phyloP scores from a whole-genome alignment of 139 green algal species.

The Tetradesmus lagerheimii region DNA sequence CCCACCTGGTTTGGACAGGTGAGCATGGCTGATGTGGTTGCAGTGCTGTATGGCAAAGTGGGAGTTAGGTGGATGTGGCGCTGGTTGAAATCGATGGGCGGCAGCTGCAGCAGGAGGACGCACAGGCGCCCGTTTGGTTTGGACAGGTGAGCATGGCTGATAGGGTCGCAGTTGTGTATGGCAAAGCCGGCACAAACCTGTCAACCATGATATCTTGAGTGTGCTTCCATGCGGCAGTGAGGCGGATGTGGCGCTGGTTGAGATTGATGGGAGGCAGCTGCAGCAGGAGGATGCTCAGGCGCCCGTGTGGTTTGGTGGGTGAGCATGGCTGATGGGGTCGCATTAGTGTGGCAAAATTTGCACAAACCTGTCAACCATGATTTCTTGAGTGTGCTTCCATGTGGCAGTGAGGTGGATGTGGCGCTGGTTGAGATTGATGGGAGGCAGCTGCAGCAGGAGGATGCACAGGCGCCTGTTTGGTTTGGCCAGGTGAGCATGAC shows the following conservation, averaged over 20 bases:
- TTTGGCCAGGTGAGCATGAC: slow-evolving; percentile 57
- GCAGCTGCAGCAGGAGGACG: slow-evolving; percentile 35
- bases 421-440: slow-evolving; percentile 58
- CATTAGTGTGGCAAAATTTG: background rate
- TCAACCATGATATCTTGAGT: no score
- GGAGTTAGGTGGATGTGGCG: no score
- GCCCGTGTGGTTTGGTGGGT: slow-evolving; percentile 70
- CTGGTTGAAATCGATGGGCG: slow-evolving; percentile 55
- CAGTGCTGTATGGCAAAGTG: background rate
- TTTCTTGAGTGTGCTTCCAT: no score
- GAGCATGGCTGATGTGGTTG: background rate
- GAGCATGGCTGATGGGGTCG: background rate
- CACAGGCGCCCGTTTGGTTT: slow-evolving; percentile 61
- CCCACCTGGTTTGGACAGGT: slow-evolving; percentile 68
- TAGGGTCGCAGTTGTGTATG: background rate
- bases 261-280: slow-evolving; percentile 50
- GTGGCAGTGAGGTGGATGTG: no score
- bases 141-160: slow-evolving; percentile 47
- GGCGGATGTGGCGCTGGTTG: slow-evolving; percentile 57
- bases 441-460: slow-evolving; percentile 20
- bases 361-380: no score
- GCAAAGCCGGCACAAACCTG: no score
- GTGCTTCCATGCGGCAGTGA: slow-evolving; percentile 48
- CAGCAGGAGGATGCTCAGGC: slow-evolving; percentile 40
- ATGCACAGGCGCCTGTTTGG: slow-evolving; percentile 55